Evolutionary conservation across 345 rosid genomes (phyloP), one percentile per base, ranked within the genome.

Genomic region (Sapria himalayana): DNA sequence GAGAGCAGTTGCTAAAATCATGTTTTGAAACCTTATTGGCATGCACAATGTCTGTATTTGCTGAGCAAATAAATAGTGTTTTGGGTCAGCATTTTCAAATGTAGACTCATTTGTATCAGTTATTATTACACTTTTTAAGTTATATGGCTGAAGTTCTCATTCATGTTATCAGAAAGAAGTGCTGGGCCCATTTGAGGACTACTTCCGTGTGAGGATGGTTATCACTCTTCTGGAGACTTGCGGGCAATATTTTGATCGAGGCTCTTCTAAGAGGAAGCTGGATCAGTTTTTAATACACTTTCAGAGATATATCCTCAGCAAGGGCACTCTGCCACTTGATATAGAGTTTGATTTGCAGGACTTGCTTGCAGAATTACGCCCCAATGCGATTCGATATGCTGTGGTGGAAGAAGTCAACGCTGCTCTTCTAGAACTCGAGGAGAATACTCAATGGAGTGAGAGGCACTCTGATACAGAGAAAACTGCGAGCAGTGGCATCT

Each of bases 311-410:
- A 70, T 73, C 61, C 86, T 91, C 50, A 69, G 72, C 79, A 91
- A 91, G 59, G 85, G 81, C 51, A 63, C 54, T 14, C 62, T 73
- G 25, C 95, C 93, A 0, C 69, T 84, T 48, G 99, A 91, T 61
- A 43, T 91, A 50, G 99, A 91, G 67, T 91, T 91, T 58, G 99
- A 91, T 60, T 61, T 84, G 37, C 99, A 91, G 93, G 99, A 91
- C 69, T 62, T 91, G 36, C 84, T 91, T 64, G 93, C 81, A 0
- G 94, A 73, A 15, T 59, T 91, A 43, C 84, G 95, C 49, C 80
- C 93, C 55, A 75, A 72, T 55, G 77, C 84, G 79, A 84, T 51
- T 32, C 81, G 92, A 33, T 73, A 69, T 34, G 49, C 69, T 29
- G 76, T 86, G 49, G 52, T 69, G 31, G 95, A 91, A 55, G 95